A percentile compares a stretch with the other conserved stretches of the same genome.
These are phyloP conservation scores for Inga laurina DNA, from an alignment of 306 rosid genomes.

Conservation along the genomic window DNA sequence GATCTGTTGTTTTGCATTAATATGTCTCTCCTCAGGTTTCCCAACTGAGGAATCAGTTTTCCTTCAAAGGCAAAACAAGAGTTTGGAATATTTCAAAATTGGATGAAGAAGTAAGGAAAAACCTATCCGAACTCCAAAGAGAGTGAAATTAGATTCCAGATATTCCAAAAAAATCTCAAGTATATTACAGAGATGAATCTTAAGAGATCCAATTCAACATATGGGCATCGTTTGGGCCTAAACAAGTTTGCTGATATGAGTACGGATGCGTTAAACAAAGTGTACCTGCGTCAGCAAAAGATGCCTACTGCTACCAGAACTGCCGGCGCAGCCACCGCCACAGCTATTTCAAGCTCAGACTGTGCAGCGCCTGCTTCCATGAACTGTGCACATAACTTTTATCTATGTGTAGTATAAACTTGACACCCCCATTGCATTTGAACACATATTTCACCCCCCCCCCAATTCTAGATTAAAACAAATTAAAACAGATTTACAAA, in stretches of 20 bases:
- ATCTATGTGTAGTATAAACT: too few relatives aligned
- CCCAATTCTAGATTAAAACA: too few relatives aligned
- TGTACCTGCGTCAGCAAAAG: background rate
- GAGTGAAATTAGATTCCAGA: slow-evolving; percentile 41
- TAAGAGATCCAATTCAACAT: slow-evolving; percentile 23
- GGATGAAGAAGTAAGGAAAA: slow-evolving; percentile 45
- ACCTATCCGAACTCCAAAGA: slow-evolving; percentile 46
- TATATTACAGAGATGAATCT: slow-evolving; percentile 44
- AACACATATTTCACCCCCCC: too few relatives aligned
- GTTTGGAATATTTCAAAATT: slow-evolving; percentile 39
- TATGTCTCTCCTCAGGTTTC: slow-evolving; percentile 28
- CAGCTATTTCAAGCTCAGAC: background rate
- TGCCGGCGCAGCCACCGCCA: too few relatives aligned
- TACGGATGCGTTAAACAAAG: slow-evolving; percentile 45
- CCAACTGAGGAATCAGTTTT: background rate
- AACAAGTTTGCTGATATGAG: slow-evolving; percentile 58
- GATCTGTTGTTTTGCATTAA: background rate
- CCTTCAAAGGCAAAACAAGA: slow-evolving; percentile 37
- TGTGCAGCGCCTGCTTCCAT: slow-evolving; percentile 32
- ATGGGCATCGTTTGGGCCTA: slow-evolving; percentile 38
- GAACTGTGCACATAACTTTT: too few relatives aligned
- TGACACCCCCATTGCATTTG: too few relatives aligned
- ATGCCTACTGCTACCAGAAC: background rate
- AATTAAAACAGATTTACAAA: too few relatives aligned
- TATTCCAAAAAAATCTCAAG: slow-evolving; percentile 48